Evolutionary conservation across 1,284 basidiomycete species (phyloP), one percentile per base, ranked within the genome.

Genomic region (Neolentinus lepideus): DNA sequence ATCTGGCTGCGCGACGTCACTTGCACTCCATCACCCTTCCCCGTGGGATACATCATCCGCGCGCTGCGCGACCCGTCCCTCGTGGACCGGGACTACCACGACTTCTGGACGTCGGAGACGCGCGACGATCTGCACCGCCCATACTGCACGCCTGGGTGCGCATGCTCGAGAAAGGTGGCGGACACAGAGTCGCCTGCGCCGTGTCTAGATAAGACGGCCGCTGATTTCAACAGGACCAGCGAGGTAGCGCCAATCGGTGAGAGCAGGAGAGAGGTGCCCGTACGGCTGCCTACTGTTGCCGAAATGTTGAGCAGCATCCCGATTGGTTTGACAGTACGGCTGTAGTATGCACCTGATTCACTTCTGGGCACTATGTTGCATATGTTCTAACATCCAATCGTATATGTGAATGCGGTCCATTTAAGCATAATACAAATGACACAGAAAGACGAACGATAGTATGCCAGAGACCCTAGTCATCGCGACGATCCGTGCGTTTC

Each of bases 121-220:
- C 9, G 47, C 6, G 47, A 50, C 8, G 22, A 50, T 29, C 12
- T 50, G 10, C 43, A 25, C 27, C 16, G 22, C 21, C 8, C 21
- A 22, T 50, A 50, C 24, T 50, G 47, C 47, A 26, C 25, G 47
- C 47, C 47, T n/a, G 47, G 47, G 4, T 50, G 47, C n/a, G n/a
- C 14, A 11, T 50, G 47, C n/a, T 31, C 29, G 29, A 4, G 29
- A 4, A 31, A 31, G 29, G 29, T 31, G 29, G 29, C 29, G 29
- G 29, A 31, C 12, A 4, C 12, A 31, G 29, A 31, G 29, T 31
- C 29, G 29, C 12, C 29, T 6, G 29, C 12, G 29, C 29, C 29
- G 4, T 31, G 12, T 12, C 29, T 31, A 12, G 29, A 31, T 12
- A 4, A 12, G 29, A 31, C 29, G 29, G 38, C 6, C 8, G n/a